Base-by-base conservation (phyloP, 768 basidiomycete species). In the Polyporus arcularius region DNA sequence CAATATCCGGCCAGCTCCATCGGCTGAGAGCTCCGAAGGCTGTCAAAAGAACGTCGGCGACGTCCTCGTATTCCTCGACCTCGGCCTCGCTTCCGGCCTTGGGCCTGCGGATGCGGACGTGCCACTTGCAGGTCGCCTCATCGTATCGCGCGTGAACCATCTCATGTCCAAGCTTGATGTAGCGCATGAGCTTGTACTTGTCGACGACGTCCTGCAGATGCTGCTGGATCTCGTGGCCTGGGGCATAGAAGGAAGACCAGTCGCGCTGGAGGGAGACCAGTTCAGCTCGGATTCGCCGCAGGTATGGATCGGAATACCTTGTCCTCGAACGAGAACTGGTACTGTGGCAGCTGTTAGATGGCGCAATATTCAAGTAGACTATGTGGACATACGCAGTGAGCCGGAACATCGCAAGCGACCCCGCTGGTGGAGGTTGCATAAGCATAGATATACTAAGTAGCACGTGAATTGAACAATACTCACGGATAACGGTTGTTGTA, bases 1-100 rank as follows among this genome's bases (percentile, higher is more conserved):
- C 69, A 46, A 89, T 87, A 46, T 85, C 80, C 2, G 88, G 89
- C 88, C 86, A 89, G 30, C 79, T 75, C 86, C 86, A 88, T 7
- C 83, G 71, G 50, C 82, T 85, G 47, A 87, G 69, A 11, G 64
- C 64, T 4, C 86, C 86, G 18, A 81, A 70, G n/a, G 79, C 81
- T 14, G 80, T 81, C 52, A 89, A 77, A 39, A 89, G 74, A 0
- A 88, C 74, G 60, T 89, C 86, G 2, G 80, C 81, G 0, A 69
- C 75, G 62, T 87, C 85, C 21, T 80, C 79, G 43, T 84, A 76
- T 62, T 79, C 85, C 28, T 81, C 80, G 45, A 35, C 1, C 11
- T 35, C 35, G 85, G 80, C 67, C 42, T 71, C 71, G 11, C 54
- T 55, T 4, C 6, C 30, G 35, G 47, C 42, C 5, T 56, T 31